phyloP scores from a whole-genome alignment of 371 early-diverging fungal species.

The Lichtheimia ornata region DNA sequence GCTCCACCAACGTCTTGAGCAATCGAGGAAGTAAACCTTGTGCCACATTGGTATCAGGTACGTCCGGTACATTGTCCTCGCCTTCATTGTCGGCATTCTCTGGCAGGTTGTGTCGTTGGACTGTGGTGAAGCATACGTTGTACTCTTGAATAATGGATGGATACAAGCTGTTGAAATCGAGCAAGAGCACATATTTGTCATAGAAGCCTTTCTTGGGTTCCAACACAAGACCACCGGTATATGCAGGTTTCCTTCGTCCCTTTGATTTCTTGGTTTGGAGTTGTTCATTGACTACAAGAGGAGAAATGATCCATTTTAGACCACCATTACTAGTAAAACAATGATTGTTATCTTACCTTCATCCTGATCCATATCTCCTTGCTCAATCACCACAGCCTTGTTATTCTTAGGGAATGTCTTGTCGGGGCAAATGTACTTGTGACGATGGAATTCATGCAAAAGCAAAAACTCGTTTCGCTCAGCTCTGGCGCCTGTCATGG shows the following conservation, averaged over 20 bases:
- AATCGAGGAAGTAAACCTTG: constrained; percentile 91
- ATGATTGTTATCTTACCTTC: constrained; percentile 23
- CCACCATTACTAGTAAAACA: background rate
- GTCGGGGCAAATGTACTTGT: constrained; percentile 93
- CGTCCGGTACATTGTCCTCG: constrained; percentile 75
- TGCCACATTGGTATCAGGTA: constrained; percentile 68
- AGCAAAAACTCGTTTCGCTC: constrained; percentile 98
- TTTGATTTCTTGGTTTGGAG: constrained; percentile 38
- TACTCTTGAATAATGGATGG: constrained; percentile 99
- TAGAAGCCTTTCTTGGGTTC: constrained; percentile 98
- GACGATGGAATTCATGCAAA: constrained; percentile 94
- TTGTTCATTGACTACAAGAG: constrained; percentile 30
- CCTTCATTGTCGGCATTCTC: constrained; percentile 20
- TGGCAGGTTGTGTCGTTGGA: constrained; percentile 56
- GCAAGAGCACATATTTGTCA: constrained; percentile 92
- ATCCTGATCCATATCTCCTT: constrained; percentile 52
- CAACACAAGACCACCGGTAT: constrained; percentile 98
- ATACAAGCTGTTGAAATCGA: constrained; percentile 99
- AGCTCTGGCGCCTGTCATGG: constrained; percentile 93
- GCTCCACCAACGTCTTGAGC: constrained; percentile 88
- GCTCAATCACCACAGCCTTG: constrained; percentile 36
- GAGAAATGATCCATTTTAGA: background rate
- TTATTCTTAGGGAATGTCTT: constrained; percentile 44
- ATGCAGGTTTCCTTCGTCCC: constrained; percentile 85
- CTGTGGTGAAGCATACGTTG: constrained; percentile 99